Percentiles rank a stretch among this genome's conserved stretches.
Conservation (phyloP, 805 yeast species). For the Wickerhamomyces pijperi region DNA sequence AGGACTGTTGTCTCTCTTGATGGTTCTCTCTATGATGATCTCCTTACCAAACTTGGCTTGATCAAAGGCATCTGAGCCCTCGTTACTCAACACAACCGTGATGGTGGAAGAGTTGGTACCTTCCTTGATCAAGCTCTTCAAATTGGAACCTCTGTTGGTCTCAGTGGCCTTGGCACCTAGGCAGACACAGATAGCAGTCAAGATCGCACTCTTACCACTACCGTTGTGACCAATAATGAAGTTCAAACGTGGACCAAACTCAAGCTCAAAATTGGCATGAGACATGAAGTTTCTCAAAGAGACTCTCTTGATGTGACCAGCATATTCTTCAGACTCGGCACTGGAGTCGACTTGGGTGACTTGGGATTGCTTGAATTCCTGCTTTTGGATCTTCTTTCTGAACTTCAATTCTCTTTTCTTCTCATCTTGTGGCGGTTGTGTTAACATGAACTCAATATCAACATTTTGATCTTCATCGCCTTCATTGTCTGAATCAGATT, state of each 20-base stretch:
- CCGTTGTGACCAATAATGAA: slow-evolving; percentile 88
- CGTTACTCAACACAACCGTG: slow-evolving; percentile 50
- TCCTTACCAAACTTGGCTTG: slow-evolving; percentile 56
- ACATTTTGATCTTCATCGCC: background rate
- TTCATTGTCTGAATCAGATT: background rate
- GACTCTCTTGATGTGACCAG: slow-evolving; percentile 63
- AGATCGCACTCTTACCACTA: slow-evolving; percentile 79
- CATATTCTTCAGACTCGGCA: background rate
- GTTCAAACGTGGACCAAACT: slow-evolving; percentile 70
- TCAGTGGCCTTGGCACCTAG: slow-evolving; percentile 81
- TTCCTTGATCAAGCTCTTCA: slow-evolving; percentile 63
- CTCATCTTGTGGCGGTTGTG: background rate
- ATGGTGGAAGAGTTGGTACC: slow-evolving; percentile 65
- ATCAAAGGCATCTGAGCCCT: slow-evolving; percentile 53
- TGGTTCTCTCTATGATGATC: slow-evolving; percentile 59
- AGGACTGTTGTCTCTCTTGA: slow-evolving; percentile 38
- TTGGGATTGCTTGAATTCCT: background rate
- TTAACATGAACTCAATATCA: background rate
- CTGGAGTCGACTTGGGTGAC: background rate
- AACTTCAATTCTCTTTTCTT: background rate
- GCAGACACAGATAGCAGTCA: slow-evolving; percentile 81
- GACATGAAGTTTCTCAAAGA: slow-evolving; percentile 77
- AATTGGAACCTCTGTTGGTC: slow-evolving; percentile 72
- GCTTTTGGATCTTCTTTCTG: background rate
- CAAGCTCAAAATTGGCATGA: slow-evolving; percentile 68